phyloP scores from a whole-genome alignment of 2,329 filamentous ascomycete species.

The Exutisphaerella laricina region DNA sequence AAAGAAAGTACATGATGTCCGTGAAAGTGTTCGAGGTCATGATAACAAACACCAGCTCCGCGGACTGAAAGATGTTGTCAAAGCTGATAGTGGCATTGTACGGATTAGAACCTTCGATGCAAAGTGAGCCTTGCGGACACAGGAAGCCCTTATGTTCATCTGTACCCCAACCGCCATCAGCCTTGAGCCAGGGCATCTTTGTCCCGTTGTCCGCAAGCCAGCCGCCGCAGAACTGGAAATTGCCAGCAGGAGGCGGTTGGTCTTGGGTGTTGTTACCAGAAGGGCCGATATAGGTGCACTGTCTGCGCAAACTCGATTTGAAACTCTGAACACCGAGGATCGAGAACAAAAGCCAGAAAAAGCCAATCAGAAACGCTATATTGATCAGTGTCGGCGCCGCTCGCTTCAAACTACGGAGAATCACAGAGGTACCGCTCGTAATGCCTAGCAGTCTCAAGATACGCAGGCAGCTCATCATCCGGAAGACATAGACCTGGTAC shows the following conservation, averaged over 20 bases:
- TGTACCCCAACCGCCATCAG: slow-evolving; percentile 49
- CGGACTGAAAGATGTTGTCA: slow-evolving; percentile 85
- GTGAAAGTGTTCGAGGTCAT: slow-evolving; percentile 98
- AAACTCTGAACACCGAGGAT: slow-evolving; percentile 97
- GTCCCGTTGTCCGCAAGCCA: slow-evolving; percentile 57
- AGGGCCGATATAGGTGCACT: slow-evolving; percentile 42
- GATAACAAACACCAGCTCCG: slow-evolving; percentile 93
- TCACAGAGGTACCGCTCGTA: slow-evolving; percentile 91
- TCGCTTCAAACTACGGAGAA: slow-evolving; percentile 90
- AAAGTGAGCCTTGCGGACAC: slow-evolving; percentile 77
- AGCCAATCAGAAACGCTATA: slow-evolving; percentile 87
- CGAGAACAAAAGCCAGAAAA: slow-evolving; percentile 97
- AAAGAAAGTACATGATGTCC: slow-evolving; percentile 89
- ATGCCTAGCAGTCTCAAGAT: slow-evolving; percentile 86
- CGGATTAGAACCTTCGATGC: slow-evolving; percentile 72
- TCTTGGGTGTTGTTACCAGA: slow-evolving; percentile 25
- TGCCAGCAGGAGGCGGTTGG: slow-evolving; percentile 39
- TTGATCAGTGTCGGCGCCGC: slow-evolving; percentile 86
- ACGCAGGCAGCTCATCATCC: slow-evolving; percentile 92
- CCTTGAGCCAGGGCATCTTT: slow-evolving; percentile 62
- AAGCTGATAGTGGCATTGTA: slow-evolving; percentile 85
- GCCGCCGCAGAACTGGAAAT: slow-evolving; percentile 79
- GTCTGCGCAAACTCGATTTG: slow-evolving; percentile 47
- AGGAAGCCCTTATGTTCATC: slow-evolving; percentile 71
- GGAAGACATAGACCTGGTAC: slow-evolving; percentile 79